Percentiles rank a stretch among this genome's conserved stretches.
Conservation (phyloP, 805 yeast genomes). For the Suhomyces prunicola region DNA sequence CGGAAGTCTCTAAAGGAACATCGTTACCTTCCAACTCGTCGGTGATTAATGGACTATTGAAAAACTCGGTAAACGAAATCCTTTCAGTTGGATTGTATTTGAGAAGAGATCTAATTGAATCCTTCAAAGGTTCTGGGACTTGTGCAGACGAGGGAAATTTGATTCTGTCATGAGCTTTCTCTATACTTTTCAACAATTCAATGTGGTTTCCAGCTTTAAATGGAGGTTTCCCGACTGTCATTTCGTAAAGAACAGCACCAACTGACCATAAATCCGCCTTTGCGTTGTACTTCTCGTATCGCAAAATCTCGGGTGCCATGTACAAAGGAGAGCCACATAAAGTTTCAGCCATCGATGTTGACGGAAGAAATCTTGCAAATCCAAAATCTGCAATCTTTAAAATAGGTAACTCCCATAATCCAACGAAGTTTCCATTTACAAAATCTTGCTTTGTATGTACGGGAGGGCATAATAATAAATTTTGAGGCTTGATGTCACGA, state of each 20-base stretch:
- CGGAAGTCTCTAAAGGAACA: slow-evolving; percentile 61
- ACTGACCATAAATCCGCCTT: slow-evolving; percentile 98
- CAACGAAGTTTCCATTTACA: slow-evolving; percentile 57
- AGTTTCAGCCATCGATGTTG: slow-evolving; percentile 93
- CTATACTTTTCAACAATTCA: slow-evolving; percentile 82
- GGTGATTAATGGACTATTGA: slow-evolving; percentile 64
- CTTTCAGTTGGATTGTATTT: slow-evolving; percentile 85
- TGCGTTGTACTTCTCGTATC: slow-evolving; percentile 94
- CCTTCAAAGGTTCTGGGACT: slow-evolving; percentile 61
- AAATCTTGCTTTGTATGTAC: slow-evolving; percentile 60
- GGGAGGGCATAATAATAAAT: slow-evolving; percentile 80
- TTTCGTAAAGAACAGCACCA: slow-evolving; percentile 93
- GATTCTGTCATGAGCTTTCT: slow-evolving; percentile 73
- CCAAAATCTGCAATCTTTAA: slow-evolving; percentile 97
- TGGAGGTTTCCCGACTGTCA: slow-evolving; percentile 96
- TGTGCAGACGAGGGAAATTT: slow-evolving; percentile 68
- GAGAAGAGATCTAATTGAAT: slow-evolving; percentile 70
- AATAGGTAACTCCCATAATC: slow-evolving; percentile 85
- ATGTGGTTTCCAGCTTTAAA: slow-evolving; percentile 91
- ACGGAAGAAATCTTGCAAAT: slow-evolving; percentile 91
- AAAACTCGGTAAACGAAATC: slow-evolving; percentile 85
- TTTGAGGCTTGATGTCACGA: slow-evolving; percentile 94
- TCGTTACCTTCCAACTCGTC: slow-evolving; percentile 51
- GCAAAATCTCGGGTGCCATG: slow-evolving; percentile 97
- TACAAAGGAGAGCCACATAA: slow-evolving; percentile 96